Base-by-base conservation (phyloP, 2,329 filamentous ascomycete species). In the Pseudocercospora cruenta region DNA sequence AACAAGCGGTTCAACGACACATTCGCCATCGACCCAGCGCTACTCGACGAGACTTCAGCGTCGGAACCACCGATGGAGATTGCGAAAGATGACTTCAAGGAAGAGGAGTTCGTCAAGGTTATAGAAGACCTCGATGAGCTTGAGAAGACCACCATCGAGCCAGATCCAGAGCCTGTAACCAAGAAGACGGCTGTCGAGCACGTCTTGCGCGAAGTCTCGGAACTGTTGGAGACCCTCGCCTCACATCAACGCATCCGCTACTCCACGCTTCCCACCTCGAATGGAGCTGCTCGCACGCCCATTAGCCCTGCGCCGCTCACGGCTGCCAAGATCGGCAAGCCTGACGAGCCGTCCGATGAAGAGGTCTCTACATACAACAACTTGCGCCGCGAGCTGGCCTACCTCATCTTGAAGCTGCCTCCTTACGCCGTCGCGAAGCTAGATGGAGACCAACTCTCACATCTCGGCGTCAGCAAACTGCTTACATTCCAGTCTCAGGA, bases 351-450 rank as follows among this genome's bases (percentile, higher is more conserved):
- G 8, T 88, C 89, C 0, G 79, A 82, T 19, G 83, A 85, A 31
- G 88, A 90, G 71, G 77, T 82, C 43, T 81, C 82, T 45, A 80
- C 86, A 0, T 96, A 96, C 76, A 85, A 92, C 69, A 85, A 89
- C 26, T 83, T 97, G 60, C 93, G 91, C 75, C 86, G 89, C 3
- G 92, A 94, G 75, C 82, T 97, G 21, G 83, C 87, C 0, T 81
- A 93, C 31, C 87, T 96, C 68, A 86, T 96, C 67, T 85, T 90
- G 70, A 88, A 86, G 45, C 81, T 97, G 10, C 93, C 93, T 1
- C 93, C 93, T 1, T 95, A 93, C 75, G 91, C 91, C 1, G 91
- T 97, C 24, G 90, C 93, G 5, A 94, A 95, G 74, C 82, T 97
- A 67, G 90, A 96, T 73, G 93, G 93, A 9, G 91, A 96, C 75